A percentile compares a stretch with the other conserved stretches of the same genome.
Conservation (phyloP, 2,329 filamentous ascomycete species). For the Alternaria solani region DNA sequence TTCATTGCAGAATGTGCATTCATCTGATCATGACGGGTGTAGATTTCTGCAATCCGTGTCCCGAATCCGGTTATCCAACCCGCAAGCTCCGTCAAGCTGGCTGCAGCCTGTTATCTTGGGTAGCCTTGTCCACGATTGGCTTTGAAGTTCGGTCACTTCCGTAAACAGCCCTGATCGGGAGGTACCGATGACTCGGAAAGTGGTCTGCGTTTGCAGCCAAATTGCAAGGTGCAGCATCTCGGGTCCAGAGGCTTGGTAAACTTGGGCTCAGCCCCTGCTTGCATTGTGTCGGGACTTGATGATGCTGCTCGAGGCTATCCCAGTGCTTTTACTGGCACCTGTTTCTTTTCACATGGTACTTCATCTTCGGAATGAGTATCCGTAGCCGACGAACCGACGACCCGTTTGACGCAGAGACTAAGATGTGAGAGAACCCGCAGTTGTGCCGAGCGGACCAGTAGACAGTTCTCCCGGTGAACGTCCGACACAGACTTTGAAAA, state of each 20-base stretch:
- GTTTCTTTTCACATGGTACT: background rate
- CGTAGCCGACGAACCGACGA: conserved; percentile 12
- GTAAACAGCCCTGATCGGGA: conserved; percentile 20
- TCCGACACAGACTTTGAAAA: conserved; percentile 13
- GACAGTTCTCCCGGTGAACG: conserved; percentile 13
- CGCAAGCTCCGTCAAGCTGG: background rate
- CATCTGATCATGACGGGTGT: background rate
- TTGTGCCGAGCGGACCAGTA: conserved; percentile 13
- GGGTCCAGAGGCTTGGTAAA: conserved; percentile 15
- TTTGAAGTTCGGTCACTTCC: background rate
- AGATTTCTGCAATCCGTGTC: background rate
- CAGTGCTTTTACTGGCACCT: background rate
- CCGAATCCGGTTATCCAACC: background rate
- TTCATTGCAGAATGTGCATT: background rate
- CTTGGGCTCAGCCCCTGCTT: conserved; percentile 12
- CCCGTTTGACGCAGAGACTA: conserved; percentile 6
- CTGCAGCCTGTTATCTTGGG: background rate
- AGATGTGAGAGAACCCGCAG: conserved; percentile 2
- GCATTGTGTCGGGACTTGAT: background rate
- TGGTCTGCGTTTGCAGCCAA: conserved; percentile 26
- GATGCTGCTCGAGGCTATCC: conserved; percentile 2
- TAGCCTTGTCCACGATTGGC: conserved; percentile 2
- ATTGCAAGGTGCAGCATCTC: conserved; percentile 23
- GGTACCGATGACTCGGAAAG: conserved; percentile 28
- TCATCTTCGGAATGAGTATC: conserved; percentile 2